These are phyloP conservation scores for Domatiomyces globalis DNA, from an alignment of 2,329 filamentous ascomycete species.

Conservation along the genomic window DNA sequence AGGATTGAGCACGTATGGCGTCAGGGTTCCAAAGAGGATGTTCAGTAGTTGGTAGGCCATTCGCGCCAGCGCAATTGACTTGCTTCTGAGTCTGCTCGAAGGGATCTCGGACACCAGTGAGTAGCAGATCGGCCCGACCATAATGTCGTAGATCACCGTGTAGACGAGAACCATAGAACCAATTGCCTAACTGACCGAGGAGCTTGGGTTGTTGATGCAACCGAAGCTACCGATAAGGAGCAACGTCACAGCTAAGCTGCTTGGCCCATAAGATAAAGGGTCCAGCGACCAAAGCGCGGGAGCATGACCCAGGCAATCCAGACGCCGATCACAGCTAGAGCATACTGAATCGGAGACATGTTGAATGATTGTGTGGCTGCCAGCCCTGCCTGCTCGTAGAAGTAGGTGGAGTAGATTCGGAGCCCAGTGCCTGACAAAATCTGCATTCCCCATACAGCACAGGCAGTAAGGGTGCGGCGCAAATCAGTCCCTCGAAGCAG, in stretches of 20 bases:
- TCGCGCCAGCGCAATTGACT: constrained; percentile 41
- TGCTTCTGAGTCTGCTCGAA: constrained; percentile 39
- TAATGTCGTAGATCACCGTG: constrained; percentile 41
- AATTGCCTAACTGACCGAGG: constrained; percentile 19
- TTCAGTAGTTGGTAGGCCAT: constrained; percentile 37
- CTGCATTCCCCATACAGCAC: constrained; percentile 51
- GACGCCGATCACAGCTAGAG: constrained; percentile 34
- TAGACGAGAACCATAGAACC: constrained; percentile 32
- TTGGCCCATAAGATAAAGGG: constrained; percentile 33
- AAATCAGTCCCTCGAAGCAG: constrained; percentile 73
- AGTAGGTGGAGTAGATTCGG: constrained; percentile 50
- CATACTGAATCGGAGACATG: constrained; percentile 36
- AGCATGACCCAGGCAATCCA: constrained; percentile 33
- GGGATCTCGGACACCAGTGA: constrained; percentile 39
- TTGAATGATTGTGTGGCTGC: constrained; percentile 22
- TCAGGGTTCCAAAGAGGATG: constrained; percentile 32
- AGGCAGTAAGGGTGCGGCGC: constrained; percentile 61
- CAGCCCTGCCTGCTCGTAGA: constrained; percentile 32
- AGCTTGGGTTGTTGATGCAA: constrained; percentile 22
- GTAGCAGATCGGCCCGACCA: constrained; percentile 42
- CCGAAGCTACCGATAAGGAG: constrained; percentile 21
- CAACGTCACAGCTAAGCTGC: constrained; percentile 30
- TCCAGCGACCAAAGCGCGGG: constrained; percentile 22
- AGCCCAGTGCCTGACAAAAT: constrained; percentile 50
- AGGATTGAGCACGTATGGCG: constrained; percentile 21